Conservation (phyloP, 257 asterid species). For the Solanum appendiculatum region DNA sequence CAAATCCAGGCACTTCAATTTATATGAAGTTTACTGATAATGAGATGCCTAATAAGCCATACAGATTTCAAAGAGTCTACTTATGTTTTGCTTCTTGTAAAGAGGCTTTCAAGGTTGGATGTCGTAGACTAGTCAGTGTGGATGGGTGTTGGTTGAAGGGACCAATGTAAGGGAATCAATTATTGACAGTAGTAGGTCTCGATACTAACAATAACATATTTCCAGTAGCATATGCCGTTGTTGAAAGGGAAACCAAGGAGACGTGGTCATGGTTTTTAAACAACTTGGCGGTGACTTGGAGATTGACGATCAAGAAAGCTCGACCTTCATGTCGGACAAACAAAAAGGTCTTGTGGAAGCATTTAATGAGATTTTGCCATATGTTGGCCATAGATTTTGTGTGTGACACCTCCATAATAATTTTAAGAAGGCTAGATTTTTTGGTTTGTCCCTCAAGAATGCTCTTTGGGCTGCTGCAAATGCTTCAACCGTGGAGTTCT, state of each 20-base stretch:
- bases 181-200: background rate
- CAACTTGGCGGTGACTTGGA: background rate
- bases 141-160: background rate
- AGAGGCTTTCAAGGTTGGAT: background rate
- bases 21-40: background rate
- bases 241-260: background rate
- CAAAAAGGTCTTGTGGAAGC: conserved; percentile 3
- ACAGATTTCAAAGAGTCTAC: background rate
- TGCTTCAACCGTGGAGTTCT: background rate
- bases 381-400: too few relatives aligned
- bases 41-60: background rate
- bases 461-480: background rate
- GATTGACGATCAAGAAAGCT: background rate
- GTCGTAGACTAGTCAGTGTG: background rate
- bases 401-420: background rate
- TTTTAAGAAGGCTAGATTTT: background rate
- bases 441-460: background rate
- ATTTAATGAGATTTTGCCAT: background rate
- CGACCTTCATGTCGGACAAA: background rate
- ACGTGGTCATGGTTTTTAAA: conserved; percentile 3
- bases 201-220: background rate
- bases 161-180: background rate
- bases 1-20: background rate
- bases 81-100: background rate
- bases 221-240: background rate